Conservation (phyloP, 768 basidiomycete genomes). For the Russula griseocarnosa region DNA sequence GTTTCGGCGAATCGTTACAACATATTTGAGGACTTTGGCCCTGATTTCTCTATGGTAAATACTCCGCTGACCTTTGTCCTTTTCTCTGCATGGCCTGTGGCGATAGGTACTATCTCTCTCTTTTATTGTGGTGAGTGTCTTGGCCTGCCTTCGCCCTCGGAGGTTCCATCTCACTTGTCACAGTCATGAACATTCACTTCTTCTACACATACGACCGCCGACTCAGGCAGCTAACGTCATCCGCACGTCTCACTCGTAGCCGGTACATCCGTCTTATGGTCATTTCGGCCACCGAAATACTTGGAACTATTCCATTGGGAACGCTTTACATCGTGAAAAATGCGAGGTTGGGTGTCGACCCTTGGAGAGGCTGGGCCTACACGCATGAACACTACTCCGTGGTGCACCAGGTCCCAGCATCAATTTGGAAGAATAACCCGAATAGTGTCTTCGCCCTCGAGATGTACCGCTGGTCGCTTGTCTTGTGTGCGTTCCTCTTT, state of each 20-base stretch:
- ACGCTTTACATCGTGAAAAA: neutral
- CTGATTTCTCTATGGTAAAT: conserved; percentile 37
- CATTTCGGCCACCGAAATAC: neutral
- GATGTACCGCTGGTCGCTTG: conserved; percentile 2
- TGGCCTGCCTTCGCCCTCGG: neutral
- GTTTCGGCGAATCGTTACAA: neutral
- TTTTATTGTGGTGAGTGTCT: conserved; percentile 38
- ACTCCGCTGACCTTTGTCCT: conserved; percentile 35
- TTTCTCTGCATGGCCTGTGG: conserved; percentile 31
- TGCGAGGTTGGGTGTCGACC: neutral
- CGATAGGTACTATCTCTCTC: conserved; percentile 32
- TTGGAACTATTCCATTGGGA: neutral
- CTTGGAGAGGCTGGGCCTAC: conserved; percentile 46
- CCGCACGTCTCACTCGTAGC: conserved; percentile 35
- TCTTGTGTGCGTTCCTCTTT: neutral
- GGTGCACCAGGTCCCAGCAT: conserved; percentile 37
- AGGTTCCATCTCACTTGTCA: neutral
- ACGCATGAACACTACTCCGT: conserved; percentile 47
- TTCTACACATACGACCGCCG: conserved; percentile 32
- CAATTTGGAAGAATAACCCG: conserved; percentile 38
- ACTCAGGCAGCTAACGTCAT: conserved; percentile 28
- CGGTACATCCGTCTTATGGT: conserved; percentile 1
- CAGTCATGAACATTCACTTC: conserved; percentile 31
- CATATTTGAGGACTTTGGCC: conserved; percentile 43
- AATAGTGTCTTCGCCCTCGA: neutral